Conservation (phyloP, 306 rosid genomes). For the Castanea mollissima region DNA sequence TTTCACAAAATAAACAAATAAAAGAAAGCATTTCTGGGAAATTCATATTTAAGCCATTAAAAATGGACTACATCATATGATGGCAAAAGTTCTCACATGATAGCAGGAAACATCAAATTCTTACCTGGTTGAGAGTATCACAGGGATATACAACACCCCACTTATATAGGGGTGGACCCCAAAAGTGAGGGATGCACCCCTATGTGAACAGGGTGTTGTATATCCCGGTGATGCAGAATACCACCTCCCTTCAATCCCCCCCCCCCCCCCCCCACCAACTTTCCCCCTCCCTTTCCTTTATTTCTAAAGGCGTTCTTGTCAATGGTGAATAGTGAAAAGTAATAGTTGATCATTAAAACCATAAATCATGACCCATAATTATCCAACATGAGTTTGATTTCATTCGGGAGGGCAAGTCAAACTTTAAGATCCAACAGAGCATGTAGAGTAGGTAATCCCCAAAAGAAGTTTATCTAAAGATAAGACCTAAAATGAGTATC, state of each 20-base stretch:
- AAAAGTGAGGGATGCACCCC: too few species aligned
- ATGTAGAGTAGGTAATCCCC: neutral
- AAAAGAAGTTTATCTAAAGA: neutral
- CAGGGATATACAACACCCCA: too few species aligned
- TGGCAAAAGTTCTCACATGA: neutral
- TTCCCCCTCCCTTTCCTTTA: too few species aligned
- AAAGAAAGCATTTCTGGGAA: neutral
- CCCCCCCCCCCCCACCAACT: too few species aligned
- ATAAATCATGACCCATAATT: too few species aligned
- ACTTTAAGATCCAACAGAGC: neutral
- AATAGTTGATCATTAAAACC: too few species aligned
- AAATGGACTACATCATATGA: neutral
- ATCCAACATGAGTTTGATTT: neutral
- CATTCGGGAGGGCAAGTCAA: neutral
- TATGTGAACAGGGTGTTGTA: too few species aligned
- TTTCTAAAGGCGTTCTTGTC: too few species aligned
- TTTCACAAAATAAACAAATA: conserved; percentile 2
- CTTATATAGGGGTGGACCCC: too few species aligned
- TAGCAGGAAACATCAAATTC: neutral
- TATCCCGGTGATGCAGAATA: too few species aligned
- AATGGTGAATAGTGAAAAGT: too few species aligned
- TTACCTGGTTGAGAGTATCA: neutral
- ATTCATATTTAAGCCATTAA: neutral
- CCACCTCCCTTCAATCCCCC: neutral
- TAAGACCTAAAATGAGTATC: too few species aligned